Percentiles rank a stretch among this genome's conserved stretches.
Conservation (phyloP, 2,329 filamentous ascomycete species). For the Chalaropsis ovoidea region DNA sequence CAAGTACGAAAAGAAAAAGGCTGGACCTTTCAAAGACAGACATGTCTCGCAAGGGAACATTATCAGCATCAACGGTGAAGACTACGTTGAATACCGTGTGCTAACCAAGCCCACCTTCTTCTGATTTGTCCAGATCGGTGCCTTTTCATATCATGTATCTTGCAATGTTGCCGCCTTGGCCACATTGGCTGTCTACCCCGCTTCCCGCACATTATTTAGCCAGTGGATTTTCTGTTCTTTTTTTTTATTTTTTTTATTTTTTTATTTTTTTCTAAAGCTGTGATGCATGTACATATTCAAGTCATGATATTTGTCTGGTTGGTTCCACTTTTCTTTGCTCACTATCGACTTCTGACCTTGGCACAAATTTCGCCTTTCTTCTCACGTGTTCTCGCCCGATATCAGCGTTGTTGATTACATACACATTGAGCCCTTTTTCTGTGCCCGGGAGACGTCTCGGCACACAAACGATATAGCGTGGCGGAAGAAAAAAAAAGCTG, state of each 20-base stretch:
- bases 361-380: background rate
- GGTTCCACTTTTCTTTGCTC: background rate
- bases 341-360: background rate
- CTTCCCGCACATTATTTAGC: background rate
- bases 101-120: constrained; percentile 55
- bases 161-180: background rate
- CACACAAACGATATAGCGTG: background rate
- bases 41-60: constrained; percentile 53
- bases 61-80: constrained; percentile 55
- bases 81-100: constrained; percentile 57
- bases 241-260: constrained; percentile 1
- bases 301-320: background rate
- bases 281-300: background rate
- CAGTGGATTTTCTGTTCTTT: background rate
- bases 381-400: too few relatives aligned
- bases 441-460: background rate
- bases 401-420: background rate
- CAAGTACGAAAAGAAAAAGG: constrained; percentile 53
- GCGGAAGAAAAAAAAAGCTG: too few relatives aligned
- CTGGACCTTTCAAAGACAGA: constrained; percentile 51
- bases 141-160: background rate
- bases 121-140: constrained; percentile 29
- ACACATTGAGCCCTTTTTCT: too few relatives aligned
- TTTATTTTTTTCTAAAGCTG: background rate
- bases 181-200: background rate